A percentile compares a stretch with the other conserved stretches of the same genome.
Conservation (phyloP, 2,329 filamentous ascomycete species). For the Calonectria leucothoes region DNA sequence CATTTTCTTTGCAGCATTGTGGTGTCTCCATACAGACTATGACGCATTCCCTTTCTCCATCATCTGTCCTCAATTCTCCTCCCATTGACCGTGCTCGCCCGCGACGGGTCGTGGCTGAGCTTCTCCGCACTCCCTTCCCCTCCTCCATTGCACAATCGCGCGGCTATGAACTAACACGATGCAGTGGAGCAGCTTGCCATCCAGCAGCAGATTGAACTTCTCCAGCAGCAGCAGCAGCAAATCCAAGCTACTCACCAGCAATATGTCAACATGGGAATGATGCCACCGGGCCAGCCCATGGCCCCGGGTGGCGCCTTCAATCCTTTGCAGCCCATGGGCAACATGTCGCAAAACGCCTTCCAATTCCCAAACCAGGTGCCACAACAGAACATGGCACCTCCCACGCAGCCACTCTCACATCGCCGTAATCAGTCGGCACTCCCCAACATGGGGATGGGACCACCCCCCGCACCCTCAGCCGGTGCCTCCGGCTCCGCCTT, state of each 20-base stretch:
- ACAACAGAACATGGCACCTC: slow-evolving; percentile 81
- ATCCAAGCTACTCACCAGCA: slow-evolving; percentile 97
- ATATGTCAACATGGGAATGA: slow-evolving; percentile 97
- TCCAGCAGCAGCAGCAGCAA: slow-evolving; percentile 98
- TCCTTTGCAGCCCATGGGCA: slow-evolving; percentile 83
- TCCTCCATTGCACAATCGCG: not conserved
- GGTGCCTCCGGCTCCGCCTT: slow-evolving; percentile 84
- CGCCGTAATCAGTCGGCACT: slow-evolving; percentile 98
- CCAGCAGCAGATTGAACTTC: slow-evolving; percentile 96
- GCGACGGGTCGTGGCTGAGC: not conserved
- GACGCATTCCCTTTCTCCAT: not conserved
- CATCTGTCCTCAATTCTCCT: not conserved
- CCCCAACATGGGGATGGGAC: slow-evolving; percentile 90
- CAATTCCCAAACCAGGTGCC: slow-evolving; percentile 87
- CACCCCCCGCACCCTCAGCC: slow-evolving; percentile 90
- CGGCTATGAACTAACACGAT: slow-evolving; percentile 32
- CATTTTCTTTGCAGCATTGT: slow-evolving; percentile 14
- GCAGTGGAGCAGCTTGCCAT: slow-evolving; percentile 97
- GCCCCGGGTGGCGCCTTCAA: slow-evolving; percentile 78
- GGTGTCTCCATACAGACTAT: not conserved
- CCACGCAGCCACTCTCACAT: slow-evolving; percentile 85
- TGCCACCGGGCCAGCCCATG: slow-evolving; percentile 83
- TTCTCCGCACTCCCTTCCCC: not conserved
- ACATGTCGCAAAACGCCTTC: slow-evolving; percentile 84
- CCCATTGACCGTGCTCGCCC: not conserved